phyloP scores from a whole-genome alignment of 768 basidiomycete genomes.

The Gloeopeniophorella convolvens region DNA sequence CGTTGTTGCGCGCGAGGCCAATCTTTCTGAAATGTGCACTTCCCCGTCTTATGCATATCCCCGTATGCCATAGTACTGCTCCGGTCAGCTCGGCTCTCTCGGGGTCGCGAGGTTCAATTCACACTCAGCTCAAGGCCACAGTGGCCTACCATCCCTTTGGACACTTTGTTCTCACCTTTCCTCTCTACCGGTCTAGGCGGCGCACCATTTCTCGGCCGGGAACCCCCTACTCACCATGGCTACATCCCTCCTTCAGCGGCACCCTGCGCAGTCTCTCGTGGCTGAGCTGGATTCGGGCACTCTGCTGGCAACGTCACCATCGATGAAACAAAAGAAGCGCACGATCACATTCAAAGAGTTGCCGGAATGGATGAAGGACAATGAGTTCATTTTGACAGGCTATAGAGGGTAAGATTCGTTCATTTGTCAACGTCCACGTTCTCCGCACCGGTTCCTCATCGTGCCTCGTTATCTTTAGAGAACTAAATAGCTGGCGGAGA shows the following conservation, averaged over 20 bases:
- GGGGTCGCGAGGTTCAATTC: too few relatives aligned
- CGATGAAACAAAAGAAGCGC: background rate
- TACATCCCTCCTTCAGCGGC: slow-evolving; percentile 3
- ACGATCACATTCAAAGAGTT: slow-evolving; percentile 53
- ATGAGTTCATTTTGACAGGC: slow-evolving; percentile 63
- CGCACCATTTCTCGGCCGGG: too few relatives aligned
- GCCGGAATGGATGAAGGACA: slow-evolving; percentile 66
- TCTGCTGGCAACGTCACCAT: background rate
- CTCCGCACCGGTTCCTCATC: background rate
- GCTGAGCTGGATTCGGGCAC: background rate
- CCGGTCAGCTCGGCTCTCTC: too few relatives aligned
- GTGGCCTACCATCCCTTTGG: too few relatives aligned
- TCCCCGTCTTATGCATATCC: too few relatives aligned
- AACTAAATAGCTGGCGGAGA: slow-evolving; percentile 54
- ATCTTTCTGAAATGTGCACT: too few relatives aligned
- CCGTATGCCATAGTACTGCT: too few relatives aligned
- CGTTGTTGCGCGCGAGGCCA: too few relatives aligned
- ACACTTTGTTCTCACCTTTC: too few relatives aligned
- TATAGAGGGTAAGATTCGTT: slow-evolving; percentile 54
- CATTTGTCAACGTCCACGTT: background rate
- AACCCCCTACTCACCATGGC: too few relatives aligned
- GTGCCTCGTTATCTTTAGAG: slow-evolving; percentile 31
- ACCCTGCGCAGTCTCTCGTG: background rate
- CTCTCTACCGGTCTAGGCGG: too few relatives aligned
- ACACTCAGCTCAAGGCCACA: too few relatives aligned